Evolutionary conservation across 2,329 filamentous ascomycete species (phyloP).

Genomic region (Amphichorda felina): DNA sequence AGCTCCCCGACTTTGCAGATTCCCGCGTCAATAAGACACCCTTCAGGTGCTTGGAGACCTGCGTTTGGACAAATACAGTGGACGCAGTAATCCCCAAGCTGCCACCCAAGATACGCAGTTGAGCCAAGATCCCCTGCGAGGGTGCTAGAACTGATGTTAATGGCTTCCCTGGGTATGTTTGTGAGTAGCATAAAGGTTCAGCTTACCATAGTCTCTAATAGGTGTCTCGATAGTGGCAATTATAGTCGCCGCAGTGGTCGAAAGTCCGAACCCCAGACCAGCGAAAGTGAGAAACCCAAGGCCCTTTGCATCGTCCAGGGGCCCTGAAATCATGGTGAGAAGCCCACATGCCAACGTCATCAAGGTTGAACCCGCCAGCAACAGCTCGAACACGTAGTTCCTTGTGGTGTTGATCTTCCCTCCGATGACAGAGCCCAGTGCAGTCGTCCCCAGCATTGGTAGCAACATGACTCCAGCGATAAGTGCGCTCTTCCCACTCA

Average conservation of each 20-base stretch:
- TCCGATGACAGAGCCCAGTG: constrained; percentile 28
- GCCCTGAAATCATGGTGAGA: constrained; percentile 22
- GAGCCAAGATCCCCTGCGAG: constrained; percentile 39
- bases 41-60: constrained; percentile 14
- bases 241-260: constrained; percentile 34
- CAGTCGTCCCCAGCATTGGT: constrained; percentile 37
- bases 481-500: constrained; percentile 32
- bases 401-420: constrained; percentile 28
- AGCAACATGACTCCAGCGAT: constrained; percentile 38
- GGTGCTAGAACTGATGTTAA: constrained; percentile 22
- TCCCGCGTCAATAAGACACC: constrained; percentile 15
- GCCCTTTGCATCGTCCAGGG: constrained; percentile 27
- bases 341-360: constrained; percentile 35
- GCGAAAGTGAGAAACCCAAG: constrained; percentile 37
- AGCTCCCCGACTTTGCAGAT: constrained; percentile 12
- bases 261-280: constrained; percentile 40
- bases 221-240: constrained; percentile 28
- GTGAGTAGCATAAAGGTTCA: too few relatives aligned
- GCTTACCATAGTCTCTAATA: constrained; percentile 31
- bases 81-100: constrained; percentile 42
- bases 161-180: too few relatives aligned
- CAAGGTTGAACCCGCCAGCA: constrained; percentile 26
- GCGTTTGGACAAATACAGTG: constrained; percentile 28
- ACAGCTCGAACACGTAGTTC: constrained; percentile 29
- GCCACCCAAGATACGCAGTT: constrained; percentile 38